Evolutionary conservation across 2,329 filamentous ascomycete species (phyloP).

Genomic region (Orbilia quercus): DNA sequence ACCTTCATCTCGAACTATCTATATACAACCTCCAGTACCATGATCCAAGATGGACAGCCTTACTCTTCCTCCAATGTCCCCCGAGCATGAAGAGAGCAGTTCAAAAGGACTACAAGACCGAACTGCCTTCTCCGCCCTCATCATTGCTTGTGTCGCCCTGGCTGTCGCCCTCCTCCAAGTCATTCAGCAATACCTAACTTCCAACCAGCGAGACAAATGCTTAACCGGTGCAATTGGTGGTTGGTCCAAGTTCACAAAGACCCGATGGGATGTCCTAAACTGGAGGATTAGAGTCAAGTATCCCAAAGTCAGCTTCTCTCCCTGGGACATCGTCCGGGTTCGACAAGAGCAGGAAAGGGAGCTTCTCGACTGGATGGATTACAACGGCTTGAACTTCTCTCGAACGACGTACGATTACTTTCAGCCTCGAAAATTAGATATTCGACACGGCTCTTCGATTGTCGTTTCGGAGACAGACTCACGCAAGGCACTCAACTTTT

Average conservation of each 20-base stretch:
- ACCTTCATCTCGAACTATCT: too few species aligned
- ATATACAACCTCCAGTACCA: too few species aligned
- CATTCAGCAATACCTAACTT: constrained; percentile 15
- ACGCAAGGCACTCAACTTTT: neutral
- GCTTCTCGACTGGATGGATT: constrained; percentile 16
- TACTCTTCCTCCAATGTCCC: neutral
- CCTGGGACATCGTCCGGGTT: constrained; percentile 4
- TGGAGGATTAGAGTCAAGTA: constrained; percentile 29
- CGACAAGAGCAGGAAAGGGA: constrained; percentile 16
- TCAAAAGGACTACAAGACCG: neutral
- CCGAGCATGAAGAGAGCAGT: too few species aligned
- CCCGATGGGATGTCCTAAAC: constrained; percentile 20
- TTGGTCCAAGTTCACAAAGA: constrained; percentile 26
- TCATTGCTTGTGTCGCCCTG: constrained; percentile 5
- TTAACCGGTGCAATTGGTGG: constrained; percentile 16
- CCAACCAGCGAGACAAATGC: constrained; percentile 27
- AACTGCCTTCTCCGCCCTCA: neutral
- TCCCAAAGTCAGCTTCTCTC: constrained; percentile 9
- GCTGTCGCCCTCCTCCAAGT: constrained; percentile 5
- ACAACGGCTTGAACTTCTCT: neutral
- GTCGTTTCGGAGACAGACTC: neutral
- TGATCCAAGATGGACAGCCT: neutral
- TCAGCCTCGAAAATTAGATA: constrained; percentile 15
- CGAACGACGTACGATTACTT: constrained; percentile 14
- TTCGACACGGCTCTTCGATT: constrained; percentile 10